Evolutionary conservation across 2,329 filamentous ascomycete species (phyloP).

Genomic region (Talaromyces sp.): DNA sequence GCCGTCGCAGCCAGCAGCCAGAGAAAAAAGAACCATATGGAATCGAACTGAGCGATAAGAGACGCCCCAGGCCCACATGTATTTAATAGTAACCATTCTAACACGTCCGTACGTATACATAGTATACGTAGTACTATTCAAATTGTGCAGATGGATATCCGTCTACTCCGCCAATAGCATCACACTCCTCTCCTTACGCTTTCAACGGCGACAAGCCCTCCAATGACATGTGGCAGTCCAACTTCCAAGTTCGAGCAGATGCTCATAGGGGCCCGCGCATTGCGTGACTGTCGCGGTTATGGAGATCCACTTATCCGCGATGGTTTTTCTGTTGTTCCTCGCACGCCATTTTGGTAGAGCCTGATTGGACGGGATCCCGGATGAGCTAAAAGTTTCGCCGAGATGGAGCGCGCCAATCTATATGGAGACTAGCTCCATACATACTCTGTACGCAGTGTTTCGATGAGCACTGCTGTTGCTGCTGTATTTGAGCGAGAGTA

Average conservation of each 20-base stretch:
- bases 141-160: not conserved
- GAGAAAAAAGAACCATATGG: not conserved
- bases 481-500: not conserved
- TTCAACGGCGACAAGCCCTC: not conserved
- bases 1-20: not conserved
- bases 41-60: not conserved
- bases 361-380: not conserved
- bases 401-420: not conserved
- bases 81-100: not conserved
- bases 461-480: no score
- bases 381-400: not conserved
- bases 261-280: not conserved
- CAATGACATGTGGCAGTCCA: not conserved
- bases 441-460: not conserved
- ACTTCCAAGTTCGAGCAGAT: not conserved
- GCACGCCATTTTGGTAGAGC: not conserved
- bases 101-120: not conserved
- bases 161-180: not conserved
- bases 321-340: not conserved
- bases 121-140: no score
- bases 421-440: not conserved
- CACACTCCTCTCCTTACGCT: not conserved
- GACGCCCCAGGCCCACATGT: not conserved
- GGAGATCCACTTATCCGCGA: conserved; percentile 12
- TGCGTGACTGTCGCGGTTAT: conserved; percentile 6